Conservation (phyloP, 352 stramenopile species). For the Pythium brachiatum region DNA sequence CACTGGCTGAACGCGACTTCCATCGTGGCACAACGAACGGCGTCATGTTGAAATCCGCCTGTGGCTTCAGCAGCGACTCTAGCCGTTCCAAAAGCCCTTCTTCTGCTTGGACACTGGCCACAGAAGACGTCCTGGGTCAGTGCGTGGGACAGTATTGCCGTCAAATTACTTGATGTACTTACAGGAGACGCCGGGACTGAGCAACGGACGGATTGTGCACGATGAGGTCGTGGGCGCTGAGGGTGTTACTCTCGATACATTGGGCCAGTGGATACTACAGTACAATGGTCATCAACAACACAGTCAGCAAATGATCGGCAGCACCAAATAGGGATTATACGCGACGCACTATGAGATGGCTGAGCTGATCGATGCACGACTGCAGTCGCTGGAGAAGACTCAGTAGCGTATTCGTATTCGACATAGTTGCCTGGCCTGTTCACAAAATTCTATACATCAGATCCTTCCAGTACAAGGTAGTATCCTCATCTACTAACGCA, state of each 20-base stretch:
- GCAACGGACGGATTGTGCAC: neutral
- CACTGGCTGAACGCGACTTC: neutral
- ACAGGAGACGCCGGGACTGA: constrained; percentile 5
- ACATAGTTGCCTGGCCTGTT: constrained; percentile 7
- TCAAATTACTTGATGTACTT: constrained; percentile 5
- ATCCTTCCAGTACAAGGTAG: too few species aligned
- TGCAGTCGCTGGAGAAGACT: constrained; percentile 16
- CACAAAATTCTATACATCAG: neutral
- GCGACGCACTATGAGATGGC: constrained; percentile 22
- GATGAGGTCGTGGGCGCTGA: constrained; percentile 2
- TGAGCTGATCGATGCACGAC: constrained; percentile 21
- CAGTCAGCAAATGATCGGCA: neutral
- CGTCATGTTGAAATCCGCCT: constrained; percentile 1
- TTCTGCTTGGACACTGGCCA: constrained; percentile 17
- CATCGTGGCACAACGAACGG: constrained; percentile 9
- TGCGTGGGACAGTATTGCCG: neutral
- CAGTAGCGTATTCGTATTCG: constrained; percentile 6
- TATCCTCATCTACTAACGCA: constrained; percentile 19
- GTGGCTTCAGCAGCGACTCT: neutral
- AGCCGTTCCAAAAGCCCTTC: constrained; percentile 12
- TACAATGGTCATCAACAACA: neutral
- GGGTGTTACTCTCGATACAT: constrained; percentile 26
- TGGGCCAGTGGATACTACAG: constrained; percentile 29
- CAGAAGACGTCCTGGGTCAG: neutral
- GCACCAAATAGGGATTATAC: neutral